Evolutionary conservation across 164 flowering plant species (phyloP).

Genomic region (Chimonanthus praecox): DNA sequence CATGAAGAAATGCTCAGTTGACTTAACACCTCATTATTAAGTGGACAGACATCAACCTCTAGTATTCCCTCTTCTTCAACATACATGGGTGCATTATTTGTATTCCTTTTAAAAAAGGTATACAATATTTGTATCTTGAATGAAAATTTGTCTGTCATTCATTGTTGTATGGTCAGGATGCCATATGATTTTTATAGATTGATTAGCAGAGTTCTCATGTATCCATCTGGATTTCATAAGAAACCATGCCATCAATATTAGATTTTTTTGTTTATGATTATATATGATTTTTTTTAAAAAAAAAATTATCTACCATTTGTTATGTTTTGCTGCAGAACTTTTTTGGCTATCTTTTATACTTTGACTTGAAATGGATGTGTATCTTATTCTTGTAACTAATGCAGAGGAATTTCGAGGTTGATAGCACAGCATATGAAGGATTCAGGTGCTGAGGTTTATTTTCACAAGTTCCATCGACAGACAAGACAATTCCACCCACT

Average conservation of each 20-base stretch:
- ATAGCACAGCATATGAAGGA: constrained; percentile 55
- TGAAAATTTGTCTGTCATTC: no score
- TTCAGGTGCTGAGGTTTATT: constrained; percentile 75
- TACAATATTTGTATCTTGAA: no score
- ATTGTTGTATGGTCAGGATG: no score
- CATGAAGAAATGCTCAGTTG: no score
- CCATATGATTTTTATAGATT: no score
- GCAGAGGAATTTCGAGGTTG: constrained; percentile 54
- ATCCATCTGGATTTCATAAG: not conserved
- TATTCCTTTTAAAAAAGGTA: no score
- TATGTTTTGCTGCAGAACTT: not conserved
- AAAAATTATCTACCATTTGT: not conserved
- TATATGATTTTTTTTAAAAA: no score
- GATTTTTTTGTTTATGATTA: not conserved
- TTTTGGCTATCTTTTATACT: not conserved
- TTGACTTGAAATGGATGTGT: constrained; percentile 3
- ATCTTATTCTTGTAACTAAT: constrained; percentile 14
- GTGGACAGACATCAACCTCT: no score
- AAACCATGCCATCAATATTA: not conserved
- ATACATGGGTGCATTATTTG: no score
- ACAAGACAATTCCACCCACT: constrained; percentile 56
- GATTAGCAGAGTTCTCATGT: not conserved
- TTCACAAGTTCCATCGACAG: constrained; percentile 61
- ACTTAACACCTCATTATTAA: no score
- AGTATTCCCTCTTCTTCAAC: no score